Percentiles rank a stretch among this genome's conserved stretches.
Conservation (phyloP, 169 alveolate species). For the Cryptosporidium sp. region DNA sequence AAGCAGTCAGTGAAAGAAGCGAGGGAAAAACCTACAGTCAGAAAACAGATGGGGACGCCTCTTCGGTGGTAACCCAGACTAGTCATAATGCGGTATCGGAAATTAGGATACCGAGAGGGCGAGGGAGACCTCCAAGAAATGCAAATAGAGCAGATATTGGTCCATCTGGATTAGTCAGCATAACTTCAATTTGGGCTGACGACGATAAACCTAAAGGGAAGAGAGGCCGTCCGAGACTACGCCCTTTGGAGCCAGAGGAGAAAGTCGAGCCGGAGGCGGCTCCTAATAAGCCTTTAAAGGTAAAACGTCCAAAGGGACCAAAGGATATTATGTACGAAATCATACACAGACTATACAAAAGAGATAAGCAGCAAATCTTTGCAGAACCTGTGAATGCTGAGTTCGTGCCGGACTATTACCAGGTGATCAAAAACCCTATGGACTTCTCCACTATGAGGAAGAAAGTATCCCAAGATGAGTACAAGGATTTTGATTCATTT, state of each 20-base stretch:
- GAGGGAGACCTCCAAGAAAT: conserved; percentile 76
- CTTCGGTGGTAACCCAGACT: conserved; percentile 1
- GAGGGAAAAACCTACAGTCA: conserved; percentile 1
- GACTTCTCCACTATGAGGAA: conserved; percentile 90
- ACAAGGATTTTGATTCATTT: conserved; percentile 86
- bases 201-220: conserved; percentile 75
- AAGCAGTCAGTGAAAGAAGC: background rate
- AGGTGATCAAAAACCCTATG: conserved; percentile 92
- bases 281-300: conserved; percentile 62
- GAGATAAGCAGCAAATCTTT: conserved; percentile 84
- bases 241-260: conserved; percentile 60
- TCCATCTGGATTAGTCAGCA: conserved; percentile 59
- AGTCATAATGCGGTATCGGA: conserved; percentile 24
- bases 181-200: conserved; percentile 73
- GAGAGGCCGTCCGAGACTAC: conserved; percentile 70
- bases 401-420: conserved; percentile 92
- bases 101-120: conserved; percentile 59
- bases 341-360: conserved; percentile 79
- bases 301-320: conserved; percentile 68
- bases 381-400: conserved; percentile 91
- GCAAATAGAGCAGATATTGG: conserved; percentile 67
- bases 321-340: conserved; percentile 71
- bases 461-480: conserved; percentile 83
- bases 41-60: conserved; percentile 3
- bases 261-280: conserved; percentile 40